A percentile compares a stretch with the other conserved stretches of the same genome.
Evolutionary conservation across 2,329 filamentous ascomycete genomes (phyloP).

Genomic region (Aspergillus melleus): DNA sequence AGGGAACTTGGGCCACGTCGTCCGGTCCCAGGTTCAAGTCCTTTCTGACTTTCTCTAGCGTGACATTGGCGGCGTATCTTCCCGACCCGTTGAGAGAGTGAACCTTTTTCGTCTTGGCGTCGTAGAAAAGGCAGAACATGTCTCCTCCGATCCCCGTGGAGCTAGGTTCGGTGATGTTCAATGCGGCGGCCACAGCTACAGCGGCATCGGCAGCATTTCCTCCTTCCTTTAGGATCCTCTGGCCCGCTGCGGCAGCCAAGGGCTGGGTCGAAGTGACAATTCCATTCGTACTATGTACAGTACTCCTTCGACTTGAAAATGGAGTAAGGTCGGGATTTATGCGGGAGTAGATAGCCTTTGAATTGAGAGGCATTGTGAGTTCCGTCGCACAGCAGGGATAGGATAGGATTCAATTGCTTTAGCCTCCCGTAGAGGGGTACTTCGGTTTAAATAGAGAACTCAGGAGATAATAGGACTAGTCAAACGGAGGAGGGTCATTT

Average conservation of each 20-base stretch:
- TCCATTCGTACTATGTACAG: slow-evolving; percentile 88
- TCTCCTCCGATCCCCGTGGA: slow-evolving; percentile 96
- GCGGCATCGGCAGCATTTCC: slow-evolving; percentile 98
- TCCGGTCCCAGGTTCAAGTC: slow-evolving; percentile 66
- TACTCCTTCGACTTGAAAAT: slow-evolving; percentile 73
- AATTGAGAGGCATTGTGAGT: slow-evolving; percentile 48
- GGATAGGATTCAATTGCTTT: background rate
- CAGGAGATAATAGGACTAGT: background rate
- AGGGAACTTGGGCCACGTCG: slow-evolving; percentile 64
- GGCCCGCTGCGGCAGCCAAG: slow-evolving; percentile 81
- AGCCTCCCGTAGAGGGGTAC: background rate
- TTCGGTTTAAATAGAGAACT: background rate
- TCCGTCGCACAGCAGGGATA: background rate
- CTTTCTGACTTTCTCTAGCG: slow-evolving; percentile 67
- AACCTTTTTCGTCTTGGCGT: slow-evolving; percentile 77
- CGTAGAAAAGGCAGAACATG: slow-evolving; percentile 93
- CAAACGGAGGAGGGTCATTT: background rate
- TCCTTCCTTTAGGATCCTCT: slow-evolving; percentile 79
- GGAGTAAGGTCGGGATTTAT: slow-evolving; percentile 44
- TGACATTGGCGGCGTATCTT: slow-evolving; percentile 69
- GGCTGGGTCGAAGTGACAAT: slow-evolving; percentile 91
- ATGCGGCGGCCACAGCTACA: slow-evolving; percentile 84
- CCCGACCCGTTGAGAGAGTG: slow-evolving; percentile 90
- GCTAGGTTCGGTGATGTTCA: slow-evolving; percentile 91
- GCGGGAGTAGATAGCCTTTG: slow-evolving; percentile 52